A percentile compares a stretch with the other conserved stretches of the same genome.
Evolutionary conservation across 306 rosid genomes (phyloP).

Genomic region (Medicago lupulina): DNA sequence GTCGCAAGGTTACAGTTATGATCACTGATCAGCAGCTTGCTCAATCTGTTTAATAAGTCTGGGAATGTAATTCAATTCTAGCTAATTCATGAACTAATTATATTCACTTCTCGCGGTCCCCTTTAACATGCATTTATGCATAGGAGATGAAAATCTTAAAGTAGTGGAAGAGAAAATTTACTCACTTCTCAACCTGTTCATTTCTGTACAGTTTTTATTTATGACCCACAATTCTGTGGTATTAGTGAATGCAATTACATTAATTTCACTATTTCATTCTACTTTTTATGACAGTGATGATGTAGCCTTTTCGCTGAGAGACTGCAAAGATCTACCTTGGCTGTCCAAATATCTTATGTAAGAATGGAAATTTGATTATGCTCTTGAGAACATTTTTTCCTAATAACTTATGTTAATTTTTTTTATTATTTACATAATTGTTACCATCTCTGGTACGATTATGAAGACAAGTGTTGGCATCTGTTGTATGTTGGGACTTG

Average conservation of each 20-base stretch:
- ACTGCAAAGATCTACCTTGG: conserved; percentile 82
- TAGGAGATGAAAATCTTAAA: background rate
- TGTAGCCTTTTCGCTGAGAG: conserved; percentile 86
- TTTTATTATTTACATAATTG: conserved; percentile 20
- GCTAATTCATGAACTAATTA: background rate
- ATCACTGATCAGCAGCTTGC: background rate
- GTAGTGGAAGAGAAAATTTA: background rate
- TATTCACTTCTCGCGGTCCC: background rate
- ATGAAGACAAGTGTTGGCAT: background rate
- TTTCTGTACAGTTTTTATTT: background rate
- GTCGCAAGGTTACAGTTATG: background rate
- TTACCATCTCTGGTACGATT: background rate
- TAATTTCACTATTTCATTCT: conserved; percentile 38
- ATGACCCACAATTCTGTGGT: background rate
- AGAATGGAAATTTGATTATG: background rate
- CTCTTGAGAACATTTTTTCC: conserved; percentile 43
- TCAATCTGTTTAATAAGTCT: background rate
- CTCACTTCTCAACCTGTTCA: background rate
- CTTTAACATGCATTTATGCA: background rate
- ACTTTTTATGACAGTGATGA: conserved; percentile 63
- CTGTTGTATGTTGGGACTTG: conserved; percentile 4
- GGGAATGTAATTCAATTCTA: background rate
- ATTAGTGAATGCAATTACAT: conserved; percentile 2
- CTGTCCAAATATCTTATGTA: conserved; percentile 75
- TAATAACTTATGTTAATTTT: conserved; percentile 22